Evolutionary conservation across 169 alveolate genomes (phyloP).

Genomic region (Theileria equi): DNA sequence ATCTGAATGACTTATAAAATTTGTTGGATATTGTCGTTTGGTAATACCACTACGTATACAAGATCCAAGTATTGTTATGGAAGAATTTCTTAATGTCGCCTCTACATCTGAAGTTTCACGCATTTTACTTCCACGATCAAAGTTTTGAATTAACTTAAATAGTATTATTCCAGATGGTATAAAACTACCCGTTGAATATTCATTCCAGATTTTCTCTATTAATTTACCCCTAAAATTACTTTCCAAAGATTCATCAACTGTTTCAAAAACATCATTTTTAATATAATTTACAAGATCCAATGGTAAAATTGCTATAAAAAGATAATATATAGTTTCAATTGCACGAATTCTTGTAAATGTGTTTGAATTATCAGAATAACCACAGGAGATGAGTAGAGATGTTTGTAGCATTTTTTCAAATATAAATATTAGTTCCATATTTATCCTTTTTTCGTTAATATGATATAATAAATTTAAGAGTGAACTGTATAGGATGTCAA

Average conservation of each 20-base stretch:
- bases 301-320: constrained; percentile 25
- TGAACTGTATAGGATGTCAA: constrained; percentile 3
- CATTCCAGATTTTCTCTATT: not conserved
- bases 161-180: constrained; percentile 18
- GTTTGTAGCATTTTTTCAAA: constrained; percentile 21
- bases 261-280: not conserved
- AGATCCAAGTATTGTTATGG: not conserved
- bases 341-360: not conserved
- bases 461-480: not conserved
- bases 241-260: not conserved
- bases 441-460: not conserved
- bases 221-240: not conserved
- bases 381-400: constrained; percentile 21
- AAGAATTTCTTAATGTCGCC: not conserved
- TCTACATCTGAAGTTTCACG: constrained; percentile 1
- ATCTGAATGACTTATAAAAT: not conserved
- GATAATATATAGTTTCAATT: not conserved
- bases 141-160: not conserved
- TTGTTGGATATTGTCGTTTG: constrained; percentile 23
- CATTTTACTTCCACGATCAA: not conserved
- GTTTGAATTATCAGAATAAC: constrained; percentile 21
- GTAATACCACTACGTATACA: constrained; percentile 6
- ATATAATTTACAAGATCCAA: not conserved
- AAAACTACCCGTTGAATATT: constrained; percentile 18
- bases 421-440: not conserved